Evolutionary conservation across 805 yeast species (phyloP).

Genomic region (Clavispora vitiphila): DNA sequence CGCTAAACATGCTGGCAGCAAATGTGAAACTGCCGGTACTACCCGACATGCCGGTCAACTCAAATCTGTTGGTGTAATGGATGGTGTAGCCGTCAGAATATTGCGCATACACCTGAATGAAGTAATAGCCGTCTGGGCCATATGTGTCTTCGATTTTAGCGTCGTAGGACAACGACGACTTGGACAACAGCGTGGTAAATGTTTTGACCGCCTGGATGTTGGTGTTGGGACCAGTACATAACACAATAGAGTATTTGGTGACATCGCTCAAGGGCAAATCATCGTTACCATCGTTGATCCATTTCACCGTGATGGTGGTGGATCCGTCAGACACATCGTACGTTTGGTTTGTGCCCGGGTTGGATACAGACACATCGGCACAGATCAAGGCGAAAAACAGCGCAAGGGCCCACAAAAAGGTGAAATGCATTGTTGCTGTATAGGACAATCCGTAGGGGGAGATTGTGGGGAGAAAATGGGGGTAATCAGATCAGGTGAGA

Average conservation of each 20-base stretch:
- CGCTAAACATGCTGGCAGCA: constrained; percentile 24
- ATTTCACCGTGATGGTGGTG: constrained; percentile 25
- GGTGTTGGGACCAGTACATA: constrained; percentile 66
- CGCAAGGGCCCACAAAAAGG: constrained; percentile 7
- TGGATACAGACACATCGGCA: constrained; percentile 45
- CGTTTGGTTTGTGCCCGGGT: constrained; percentile 37
- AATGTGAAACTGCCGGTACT: constrained; percentile 40
- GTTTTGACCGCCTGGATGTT: constrained; percentile 39
- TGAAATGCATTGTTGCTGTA: not conserved
- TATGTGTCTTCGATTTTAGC: constrained; percentile 39
- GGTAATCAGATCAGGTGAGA: not conserved
- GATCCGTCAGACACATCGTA: constrained; percentile 36
- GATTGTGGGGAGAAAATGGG: not conserved
- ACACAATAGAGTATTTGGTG: constrained; percentile 42
- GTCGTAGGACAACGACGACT: constrained; percentile 27
- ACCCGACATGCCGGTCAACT: constrained; percentile 70
- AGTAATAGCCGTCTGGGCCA: constrained; percentile 65
- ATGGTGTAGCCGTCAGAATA: constrained; percentile 45
- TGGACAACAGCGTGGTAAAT: constrained; percentile 15
- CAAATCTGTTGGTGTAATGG: constrained; percentile 66
- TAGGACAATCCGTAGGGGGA: too few relatives aligned
- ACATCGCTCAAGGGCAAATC: constrained; percentile 44
- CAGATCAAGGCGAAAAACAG: constrained; percentile 14
- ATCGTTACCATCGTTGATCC: constrained; percentile 51
- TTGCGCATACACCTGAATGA: constrained; percentile 60